Evolutionary conservation across 2,329 filamentous ascomycete species (phyloP).

Genomic region (Claviceps capensis): DNA sequence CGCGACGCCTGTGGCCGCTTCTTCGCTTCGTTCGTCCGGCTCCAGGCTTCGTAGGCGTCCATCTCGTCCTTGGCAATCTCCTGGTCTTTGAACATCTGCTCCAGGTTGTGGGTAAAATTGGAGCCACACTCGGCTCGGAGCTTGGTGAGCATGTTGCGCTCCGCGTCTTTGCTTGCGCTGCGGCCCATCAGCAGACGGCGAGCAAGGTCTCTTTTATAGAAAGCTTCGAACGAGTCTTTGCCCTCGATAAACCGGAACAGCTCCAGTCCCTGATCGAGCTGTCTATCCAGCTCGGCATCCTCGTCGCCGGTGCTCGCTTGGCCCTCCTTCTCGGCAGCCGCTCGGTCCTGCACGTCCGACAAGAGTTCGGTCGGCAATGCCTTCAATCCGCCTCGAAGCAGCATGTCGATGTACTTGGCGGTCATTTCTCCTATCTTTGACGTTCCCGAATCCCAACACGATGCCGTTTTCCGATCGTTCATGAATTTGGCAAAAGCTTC

Average conservation of each 20-base stretch:
- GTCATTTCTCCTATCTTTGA: slow-evolving; percentile 98
- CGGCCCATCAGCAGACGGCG: slow-evolving; percentile 79
- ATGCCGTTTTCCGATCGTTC: slow-evolving; percentile 67
- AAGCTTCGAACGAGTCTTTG: slow-evolving; percentile 95
- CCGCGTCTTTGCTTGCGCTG: slow-evolving; percentile 87
- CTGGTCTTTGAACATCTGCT: slow-evolving; percentile 99
- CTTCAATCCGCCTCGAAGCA: slow-evolving; percentile 79
- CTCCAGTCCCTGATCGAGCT: slow-evolving; percentile 84
- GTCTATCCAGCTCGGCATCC: slow-evolving; percentile 79
- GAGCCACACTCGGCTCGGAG: slow-evolving; percentile 88
- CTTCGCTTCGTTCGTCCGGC: slow-evolving; percentile 31
- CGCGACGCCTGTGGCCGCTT: slow-evolving; percentile 25
- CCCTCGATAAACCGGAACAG: slow-evolving; percentile 95
- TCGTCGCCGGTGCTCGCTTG: slow-evolving; percentile 65
- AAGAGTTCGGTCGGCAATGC: slow-evolving; percentile 58
- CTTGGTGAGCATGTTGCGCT: slow-evolving; percentile 86
- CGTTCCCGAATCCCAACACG: slow-evolving; percentile 67
- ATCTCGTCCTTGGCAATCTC: slow-evolving; percentile 89
- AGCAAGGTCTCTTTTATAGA: slow-evolving; percentile 97
- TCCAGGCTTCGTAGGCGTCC: slow-evolving; percentile 65
- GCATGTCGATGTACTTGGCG: slow-evolving; percentile 85
- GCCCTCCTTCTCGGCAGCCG: slow-evolving; percentile 44
- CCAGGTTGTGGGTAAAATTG: slow-evolving; percentile 89
- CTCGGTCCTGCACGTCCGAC: slow-evolving; percentile 45
- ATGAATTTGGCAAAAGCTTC: slow-evolving; percentile 85